Evolutionary conservation across 176 grass and related monocot species (phyloP).

Genomic region (Paspalum notatum): DNA sequence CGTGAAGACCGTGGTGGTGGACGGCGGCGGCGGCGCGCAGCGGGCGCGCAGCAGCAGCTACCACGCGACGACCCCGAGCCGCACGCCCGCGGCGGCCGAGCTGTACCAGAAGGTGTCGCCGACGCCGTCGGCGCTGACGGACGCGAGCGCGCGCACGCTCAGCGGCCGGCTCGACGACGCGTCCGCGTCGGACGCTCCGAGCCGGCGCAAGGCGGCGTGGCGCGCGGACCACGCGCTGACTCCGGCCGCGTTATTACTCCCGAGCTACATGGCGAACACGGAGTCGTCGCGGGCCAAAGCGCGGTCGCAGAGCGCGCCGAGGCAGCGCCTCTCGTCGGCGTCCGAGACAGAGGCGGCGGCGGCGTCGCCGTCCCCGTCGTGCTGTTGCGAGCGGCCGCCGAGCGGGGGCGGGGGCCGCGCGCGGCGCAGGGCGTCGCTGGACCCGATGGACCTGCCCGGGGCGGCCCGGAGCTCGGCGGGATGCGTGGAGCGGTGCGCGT

Average conservation of each 20-base stretch:
- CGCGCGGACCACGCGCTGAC: background rate
- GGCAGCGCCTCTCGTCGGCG: constrained; percentile 48
- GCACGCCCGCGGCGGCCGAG: constrained; percentile 28
- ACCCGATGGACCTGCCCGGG: constrained; percentile 56
- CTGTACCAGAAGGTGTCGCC: constrained; percentile 39
- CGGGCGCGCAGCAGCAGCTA: constrained; percentile 6
- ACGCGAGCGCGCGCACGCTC: constrained; percentile 53
- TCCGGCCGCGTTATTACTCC: background rate
- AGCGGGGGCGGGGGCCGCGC: constrained; percentile 1
- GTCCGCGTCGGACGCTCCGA: constrained; percentile 35
- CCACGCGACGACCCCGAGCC: constrained; percentile 13
- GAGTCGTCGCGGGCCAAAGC: constrained; percentile 73
- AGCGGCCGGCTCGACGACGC: constrained; percentile 51
- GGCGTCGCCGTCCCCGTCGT: constrained; percentile 35
- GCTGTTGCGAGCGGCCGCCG: constrained; percentile 44
- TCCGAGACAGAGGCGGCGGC: background rate
- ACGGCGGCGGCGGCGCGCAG: constrained; percentile 19
- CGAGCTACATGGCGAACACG: constrained; percentile 81
- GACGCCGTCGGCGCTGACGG: constrained; percentile 46
- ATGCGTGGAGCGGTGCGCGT: constrained; percentile 50
- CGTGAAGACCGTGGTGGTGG: constrained; percentile 53
- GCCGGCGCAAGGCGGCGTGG: background rate
- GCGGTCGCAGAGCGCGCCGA: constrained; percentile 77
- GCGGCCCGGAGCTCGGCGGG: constrained; percentile 17
- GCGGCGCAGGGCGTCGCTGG: constrained; percentile 53